A percentile compares a stretch with the other conserved stretches of the same genome.
Evolutionary conservation across 139 green algal genomes (phyloP).

Genomic region (Chloropicon primus): DNA sequence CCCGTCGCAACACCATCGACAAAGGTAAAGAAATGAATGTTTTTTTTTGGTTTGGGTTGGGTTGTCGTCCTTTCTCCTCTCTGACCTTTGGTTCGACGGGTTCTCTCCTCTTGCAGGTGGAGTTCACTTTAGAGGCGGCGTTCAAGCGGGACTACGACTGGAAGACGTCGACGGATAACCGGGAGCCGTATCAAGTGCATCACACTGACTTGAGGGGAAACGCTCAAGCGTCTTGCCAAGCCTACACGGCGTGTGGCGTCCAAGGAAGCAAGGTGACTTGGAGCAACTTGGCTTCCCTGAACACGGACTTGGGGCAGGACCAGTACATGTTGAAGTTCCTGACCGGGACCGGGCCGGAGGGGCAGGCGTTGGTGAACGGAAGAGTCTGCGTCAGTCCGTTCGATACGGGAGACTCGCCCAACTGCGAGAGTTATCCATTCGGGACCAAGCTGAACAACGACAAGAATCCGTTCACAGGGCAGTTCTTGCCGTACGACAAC

Average conservation of each 20-base stretch:
- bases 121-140: neutral
- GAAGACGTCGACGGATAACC: neutral
- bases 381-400: neutral
- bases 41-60: no score
- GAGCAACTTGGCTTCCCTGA: neutral
- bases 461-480: neutral
- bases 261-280: neutral
- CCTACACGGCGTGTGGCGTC: no score
- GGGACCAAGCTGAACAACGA: conserved; percentile 2
- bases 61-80: no score
- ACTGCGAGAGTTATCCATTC: neutral
- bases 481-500: conserved; percentile 7
- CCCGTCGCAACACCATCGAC: neutral
- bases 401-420: conserved; percentile 3
- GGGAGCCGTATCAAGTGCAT: neutral
- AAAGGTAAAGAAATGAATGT: neutral
- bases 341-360: neutral
- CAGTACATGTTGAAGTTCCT: neutral
- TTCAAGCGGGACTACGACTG: neutral
- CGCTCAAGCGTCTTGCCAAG: no score
- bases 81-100: neutral
- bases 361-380: neutral
- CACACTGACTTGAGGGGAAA: neutral
- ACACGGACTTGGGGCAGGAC: neutral
- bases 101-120: neutral